Conservation (phyloP, 1,284 basidiomycete genomes). For the Coniferiporia weirii region DNA sequence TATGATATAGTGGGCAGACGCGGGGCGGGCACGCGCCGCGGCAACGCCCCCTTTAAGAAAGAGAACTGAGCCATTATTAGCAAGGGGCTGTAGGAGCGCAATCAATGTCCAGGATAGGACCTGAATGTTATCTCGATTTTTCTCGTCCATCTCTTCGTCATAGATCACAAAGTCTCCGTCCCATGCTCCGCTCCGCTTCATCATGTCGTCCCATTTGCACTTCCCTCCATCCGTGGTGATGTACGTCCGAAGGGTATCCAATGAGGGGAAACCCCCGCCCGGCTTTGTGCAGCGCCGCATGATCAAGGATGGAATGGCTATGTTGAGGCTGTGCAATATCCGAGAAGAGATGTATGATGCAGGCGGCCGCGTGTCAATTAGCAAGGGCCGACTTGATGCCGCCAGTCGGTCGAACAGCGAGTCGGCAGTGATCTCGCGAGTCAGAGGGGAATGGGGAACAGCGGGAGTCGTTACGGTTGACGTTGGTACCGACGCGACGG, state of each 20-base stretch:
- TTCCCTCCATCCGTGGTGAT: constrained; percentile 72
- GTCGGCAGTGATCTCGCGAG: constrained; percentile 42
- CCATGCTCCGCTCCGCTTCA: constrained; percentile 47
- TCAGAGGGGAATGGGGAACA: constrained; percentile 22
- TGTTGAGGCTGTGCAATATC: constrained; percentile 65
- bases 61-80: constrained; percentile 46
- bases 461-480: constrained; percentile 16
- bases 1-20: constrained; percentile 45
- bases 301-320: constrained; percentile 81
- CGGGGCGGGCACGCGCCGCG: constrained; percentile 49
- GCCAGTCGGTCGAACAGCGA: constrained; percentile 47
- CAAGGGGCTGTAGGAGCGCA: constrained; percentile 50
- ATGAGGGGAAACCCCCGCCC: constrained; percentile 53
- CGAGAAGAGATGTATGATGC: constrained; percentile 59
- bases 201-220: constrained; percentile 57
- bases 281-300: constrained; percentile 76
- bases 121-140: constrained; percentile 48
- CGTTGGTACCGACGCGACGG: not conserved
- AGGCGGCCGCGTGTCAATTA: constrained; percentile 76
- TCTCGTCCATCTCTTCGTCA: constrained; percentile 69
- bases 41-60: constrained; percentile 68
- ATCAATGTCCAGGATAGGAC: constrained; percentile 62
- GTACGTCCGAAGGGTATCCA: constrained; percentile 68
- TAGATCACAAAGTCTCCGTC: constrained; percentile 69
- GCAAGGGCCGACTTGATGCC: constrained; percentile 50